Evolutionary conservation across 1,139 yeast genomes (phyloP).

Genomic region (Hyphopichia pseudoburtonii): DNA sequence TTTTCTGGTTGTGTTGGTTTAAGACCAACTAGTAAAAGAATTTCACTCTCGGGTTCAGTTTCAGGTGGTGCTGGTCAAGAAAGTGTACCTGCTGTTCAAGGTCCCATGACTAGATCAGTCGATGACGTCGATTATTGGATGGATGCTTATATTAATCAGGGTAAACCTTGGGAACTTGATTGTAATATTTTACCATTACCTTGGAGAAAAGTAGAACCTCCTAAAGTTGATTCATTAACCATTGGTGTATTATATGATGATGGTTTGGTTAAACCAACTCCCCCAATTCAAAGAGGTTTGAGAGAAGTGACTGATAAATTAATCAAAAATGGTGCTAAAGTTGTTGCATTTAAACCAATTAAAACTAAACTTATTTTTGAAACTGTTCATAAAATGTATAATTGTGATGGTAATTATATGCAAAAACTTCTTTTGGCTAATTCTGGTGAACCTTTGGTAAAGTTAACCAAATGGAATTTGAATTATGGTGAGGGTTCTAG

Average conservation of each 20-base stretch:
- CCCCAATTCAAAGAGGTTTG: constrained; percentile 41
- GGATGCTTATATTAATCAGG: constrained; percentile 54
- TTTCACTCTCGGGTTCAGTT: constrained; percentile 51
- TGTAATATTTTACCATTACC: constrained; percentile 54
- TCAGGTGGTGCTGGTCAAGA: constrained; percentile 60
- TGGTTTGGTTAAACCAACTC: constrained; percentile 29
- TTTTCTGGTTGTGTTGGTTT: constrained; percentile 66
- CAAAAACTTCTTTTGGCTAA: constrained; percentile 51
- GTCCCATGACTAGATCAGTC: constrained; percentile 62
- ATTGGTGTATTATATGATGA: constrained; percentile 24
- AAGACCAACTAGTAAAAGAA: constrained; percentile 66
- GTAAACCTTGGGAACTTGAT: constrained; percentile 72
- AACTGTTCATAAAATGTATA: constrained; percentile 48
- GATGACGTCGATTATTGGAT: constrained; percentile 66
- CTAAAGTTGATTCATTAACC: constrained; percentile 29
- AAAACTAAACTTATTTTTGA: constrained; percentile 51
- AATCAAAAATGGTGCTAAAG: constrained; percentile 11
- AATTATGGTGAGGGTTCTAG: constrained; percentile 58
- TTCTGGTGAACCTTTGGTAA: constrained; percentile 66
- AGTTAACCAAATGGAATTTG: constrained; percentile 60
- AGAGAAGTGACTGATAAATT: constrained; percentile 11
- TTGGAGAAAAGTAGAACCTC: constrained; percentile 49
- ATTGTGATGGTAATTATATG: constrained; percentile 60
- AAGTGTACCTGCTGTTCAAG: constrained; percentile 58
- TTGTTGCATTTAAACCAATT: constrained; percentile 51